Evolutionary conservation across 306 rosid species (phyloP).

Genomic region (Castanea sativa): DNA sequence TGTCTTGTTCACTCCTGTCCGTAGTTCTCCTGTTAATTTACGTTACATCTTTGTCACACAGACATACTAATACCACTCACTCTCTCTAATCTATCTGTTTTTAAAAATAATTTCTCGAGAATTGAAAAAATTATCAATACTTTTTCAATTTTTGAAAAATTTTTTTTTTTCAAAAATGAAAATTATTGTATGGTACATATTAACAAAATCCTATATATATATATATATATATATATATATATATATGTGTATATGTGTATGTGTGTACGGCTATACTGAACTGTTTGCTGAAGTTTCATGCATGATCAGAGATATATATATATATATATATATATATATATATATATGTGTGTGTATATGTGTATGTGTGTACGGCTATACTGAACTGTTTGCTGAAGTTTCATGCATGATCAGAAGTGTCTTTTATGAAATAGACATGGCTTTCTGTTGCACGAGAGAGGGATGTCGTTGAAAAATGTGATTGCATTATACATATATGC

Average conservation of each 20-base stretch:
- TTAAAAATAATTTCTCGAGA: too few relatives aligned
- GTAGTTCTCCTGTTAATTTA: constrained; percentile 42
- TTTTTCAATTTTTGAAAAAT: too few relatives aligned
- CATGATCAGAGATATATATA: constrained; percentile 29
- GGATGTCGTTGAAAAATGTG: constrained; percentile 39
- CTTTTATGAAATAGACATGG: constrained; percentile 51
- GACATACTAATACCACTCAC: constrained; percentile 4
- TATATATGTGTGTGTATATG: too few relatives aligned
- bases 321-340: too few relatives aligned
- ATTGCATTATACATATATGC: background rate
- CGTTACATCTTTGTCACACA: constrained; percentile 72
- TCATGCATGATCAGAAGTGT: constrained; percentile 53
- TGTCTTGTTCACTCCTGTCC: constrained; percentile 44
- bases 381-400: constrained; percentile 65
- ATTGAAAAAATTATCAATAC: too few relatives aligned
- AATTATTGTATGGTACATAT: too few relatives aligned
- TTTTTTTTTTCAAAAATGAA: too few relatives aligned
- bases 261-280: constrained; percentile 46
- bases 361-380: constrained; percentile 35
- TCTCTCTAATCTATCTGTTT: background rate
- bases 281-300: constrained; percentile 73
- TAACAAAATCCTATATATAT: too few relatives aligned
- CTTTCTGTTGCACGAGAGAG: constrained; percentile 43
- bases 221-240: background rate
- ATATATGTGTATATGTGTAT: too few relatives aligned